phyloP scores from a whole-genome alignment of 2,329 filamentous ascomycete genomes.

The Aquanectria penicillioides region DNA sequence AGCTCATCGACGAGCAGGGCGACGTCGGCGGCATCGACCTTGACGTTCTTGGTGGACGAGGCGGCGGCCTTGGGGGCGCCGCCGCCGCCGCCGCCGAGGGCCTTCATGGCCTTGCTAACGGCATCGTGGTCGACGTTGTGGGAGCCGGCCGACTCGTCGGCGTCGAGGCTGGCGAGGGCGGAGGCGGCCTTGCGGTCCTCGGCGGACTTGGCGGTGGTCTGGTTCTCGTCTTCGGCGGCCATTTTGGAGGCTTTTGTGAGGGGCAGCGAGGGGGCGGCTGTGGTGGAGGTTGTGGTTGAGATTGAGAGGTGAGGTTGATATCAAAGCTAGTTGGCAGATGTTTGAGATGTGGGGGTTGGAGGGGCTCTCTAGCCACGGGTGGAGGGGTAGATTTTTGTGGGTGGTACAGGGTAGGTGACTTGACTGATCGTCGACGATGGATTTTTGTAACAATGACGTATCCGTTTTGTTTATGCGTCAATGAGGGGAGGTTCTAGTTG shows the following conservation, averaged over 20 bases:
- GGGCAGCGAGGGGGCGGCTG: background rate
- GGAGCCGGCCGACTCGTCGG: constrained; percentile 53
- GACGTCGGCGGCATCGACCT: constrained; percentile 79
- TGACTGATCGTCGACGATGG: background rate
- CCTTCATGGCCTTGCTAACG: constrained; percentile 77
- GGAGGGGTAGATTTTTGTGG: background rate
- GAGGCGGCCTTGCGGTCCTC: constrained; percentile 82
- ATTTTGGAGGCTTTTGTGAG: constrained; percentile 60
- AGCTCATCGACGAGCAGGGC: constrained; percentile 76
- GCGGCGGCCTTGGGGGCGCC: constrained; percentile 35
- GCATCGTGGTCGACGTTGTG: constrained; percentile 76
- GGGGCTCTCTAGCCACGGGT: no score
- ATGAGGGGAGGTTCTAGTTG: no score
- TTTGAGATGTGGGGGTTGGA: background rate
- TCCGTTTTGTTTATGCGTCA: no score
- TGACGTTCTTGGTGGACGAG: constrained; percentile 68
- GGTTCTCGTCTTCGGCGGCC: constrained; percentile 66
- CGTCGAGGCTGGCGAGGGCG: constrained; percentile 76
- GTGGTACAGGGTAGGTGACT: background rate
- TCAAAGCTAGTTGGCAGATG: constrained; percentile 57
- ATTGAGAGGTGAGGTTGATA: constrained; percentile 62
- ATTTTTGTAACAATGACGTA: background rate
- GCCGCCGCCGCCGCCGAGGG: constrained; percentile 56
- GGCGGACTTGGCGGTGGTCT: constrained; percentile 68
- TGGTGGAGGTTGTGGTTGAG: background rate